Percentiles rank a stretch among this genome's conserved stretches.
These are phyloP conservation scores for Candida suzukii DNA, from an alignment of 805 yeast species.

Conservation along the genomic window DNA sequence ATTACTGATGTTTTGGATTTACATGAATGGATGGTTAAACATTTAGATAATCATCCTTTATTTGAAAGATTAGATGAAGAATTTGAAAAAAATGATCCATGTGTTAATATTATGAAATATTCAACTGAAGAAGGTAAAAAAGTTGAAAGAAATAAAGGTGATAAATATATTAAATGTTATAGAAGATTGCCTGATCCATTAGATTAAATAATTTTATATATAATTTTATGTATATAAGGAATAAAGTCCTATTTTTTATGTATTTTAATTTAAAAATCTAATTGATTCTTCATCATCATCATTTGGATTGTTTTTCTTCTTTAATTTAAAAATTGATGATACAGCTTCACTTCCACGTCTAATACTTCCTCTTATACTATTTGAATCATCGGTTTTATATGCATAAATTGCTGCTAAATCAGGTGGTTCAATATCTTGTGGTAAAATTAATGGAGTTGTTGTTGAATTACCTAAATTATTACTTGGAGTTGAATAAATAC, in stretches of 20 bases:
- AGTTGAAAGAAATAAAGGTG: constrained; percentile 85
- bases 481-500: constrained; percentile 1
- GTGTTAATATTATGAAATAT: constrained; percentile 81
- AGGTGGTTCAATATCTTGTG: constrained; percentile 29
- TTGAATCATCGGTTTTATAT: constrained; percentile 26
- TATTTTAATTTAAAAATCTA: constrained; percentile 14
- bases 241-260: background rate
- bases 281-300: constrained; percentile 21
- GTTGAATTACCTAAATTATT: background rate
- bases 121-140: constrained; percentile 99
- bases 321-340: constrained; percentile 24
- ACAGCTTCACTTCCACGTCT: constrained; percentile 38
- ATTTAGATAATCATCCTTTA: constrained; percentile 83
- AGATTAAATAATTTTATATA: constrained; percentile 4
- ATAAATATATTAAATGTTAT: constrained; percentile 84
- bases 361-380: constrained; percentile 30
- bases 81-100: constrained; percentile 74
- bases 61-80: constrained; percentile 73
- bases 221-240: background rate
- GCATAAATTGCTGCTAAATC: constrained; percentile 26
- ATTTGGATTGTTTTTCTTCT: constrained; percentile 8
- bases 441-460: constrained; percentile 14
- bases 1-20: constrained; percentile 93
- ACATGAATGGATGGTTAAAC: constrained; percentile 95
- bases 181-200: constrained; percentile 59